Conservation (phyloP, 148 eudicot genomes). For the Heliamphora exappendiculata region DNA sequence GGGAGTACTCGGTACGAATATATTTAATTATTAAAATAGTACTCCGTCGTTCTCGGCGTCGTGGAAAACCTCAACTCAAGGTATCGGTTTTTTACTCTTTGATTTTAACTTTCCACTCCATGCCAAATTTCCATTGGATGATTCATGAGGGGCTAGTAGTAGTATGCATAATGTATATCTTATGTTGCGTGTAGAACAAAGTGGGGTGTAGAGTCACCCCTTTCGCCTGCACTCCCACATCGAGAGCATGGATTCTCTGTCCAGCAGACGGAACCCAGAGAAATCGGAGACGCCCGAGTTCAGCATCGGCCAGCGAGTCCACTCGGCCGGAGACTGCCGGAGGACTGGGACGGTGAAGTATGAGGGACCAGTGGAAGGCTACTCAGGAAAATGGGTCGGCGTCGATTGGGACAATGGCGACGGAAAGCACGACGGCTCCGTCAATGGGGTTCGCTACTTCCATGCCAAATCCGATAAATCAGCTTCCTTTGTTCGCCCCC, state of each 20-base stretch:
- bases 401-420: constrained; percentile 84
- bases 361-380: constrained; percentile 55
- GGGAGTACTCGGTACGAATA: constrained; percentile 73
- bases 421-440: constrained; percentile 77
- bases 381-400: constrained; percentile 76
- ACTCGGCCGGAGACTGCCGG: constrained; percentile 37
- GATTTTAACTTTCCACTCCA: too few relatives aligned
- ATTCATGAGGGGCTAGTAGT: too few relatives aligned
- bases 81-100: too few relatives aligned
- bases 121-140: too few relatives aligned
- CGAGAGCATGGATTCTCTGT: too few relatives aligned
- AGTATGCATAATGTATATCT: too few relatives aligned
- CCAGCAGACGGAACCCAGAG: not conserved
- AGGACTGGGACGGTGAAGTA: constrained; percentile 78
- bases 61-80: constrained; percentile 86
- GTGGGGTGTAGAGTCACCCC: too few relatives aligned
- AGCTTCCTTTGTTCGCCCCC: constrained; percentile 61
- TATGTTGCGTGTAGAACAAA: too few relatives aligned
- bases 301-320: constrained; percentile 61
- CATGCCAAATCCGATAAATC: constrained; percentile 39
- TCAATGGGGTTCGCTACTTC: constrained; percentile 69
- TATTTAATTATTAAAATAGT: too few relatives aligned
- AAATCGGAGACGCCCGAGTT: constrained; percentile 26
- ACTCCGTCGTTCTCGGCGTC: constrained; percentile 89
- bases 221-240: too few relatives aligned